Base-by-base conservation (phyloP, 2,329 filamentous ascomycete species). In the Exophiala sideris region DNA sequence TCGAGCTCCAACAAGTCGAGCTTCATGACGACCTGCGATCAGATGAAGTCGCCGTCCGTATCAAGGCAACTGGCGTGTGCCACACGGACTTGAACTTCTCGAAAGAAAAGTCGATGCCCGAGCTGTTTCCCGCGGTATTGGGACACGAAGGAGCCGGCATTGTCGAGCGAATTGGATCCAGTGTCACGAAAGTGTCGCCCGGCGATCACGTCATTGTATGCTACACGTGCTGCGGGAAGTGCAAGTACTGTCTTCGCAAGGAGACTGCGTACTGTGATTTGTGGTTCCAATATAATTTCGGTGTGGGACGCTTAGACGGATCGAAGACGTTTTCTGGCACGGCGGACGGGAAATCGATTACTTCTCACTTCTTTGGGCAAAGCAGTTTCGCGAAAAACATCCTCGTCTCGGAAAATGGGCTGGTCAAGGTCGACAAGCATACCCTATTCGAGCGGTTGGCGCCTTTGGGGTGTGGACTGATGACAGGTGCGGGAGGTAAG, bases 61-160 rank as follows among this genome's bases (percentile, higher is more conserved):
- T 95, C 79, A 90, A 90, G 74, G 95, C 83, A 79, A 88, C 86
- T 14, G 90, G 90, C 68, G 89, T 95, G 63, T 95, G 90, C 80
- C 90, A 95, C 78, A 94, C 89, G 20, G 89, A 95, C 71, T 78
- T 86, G 2, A 83, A 86, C 69, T 64, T 64, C 50, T 16, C 58
- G 12, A 51, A 56, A 32, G 60, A 64, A 34, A 48, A 52, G 36
- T 42, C 55, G 12, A 58, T 60, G 57, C 60, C 62, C 2, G 62
- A 64, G 33, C 47, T 61, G 34, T 95, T 95, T 79, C 90, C 90
- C 66, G 85, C 71, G 32, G 79, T 79, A 0, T 65, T 74, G 2
- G 81, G 81, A 21, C 80, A 76, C 57, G 79, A 82, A 62, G 80
- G 74, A 55, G 67, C 77, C n/a, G 81, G 82, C 34, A 67, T 74